Base-by-base conservation (phyloP, 2,329 filamentous ascomycete genomes). In the Trichoderma endophyticum region DNA sequence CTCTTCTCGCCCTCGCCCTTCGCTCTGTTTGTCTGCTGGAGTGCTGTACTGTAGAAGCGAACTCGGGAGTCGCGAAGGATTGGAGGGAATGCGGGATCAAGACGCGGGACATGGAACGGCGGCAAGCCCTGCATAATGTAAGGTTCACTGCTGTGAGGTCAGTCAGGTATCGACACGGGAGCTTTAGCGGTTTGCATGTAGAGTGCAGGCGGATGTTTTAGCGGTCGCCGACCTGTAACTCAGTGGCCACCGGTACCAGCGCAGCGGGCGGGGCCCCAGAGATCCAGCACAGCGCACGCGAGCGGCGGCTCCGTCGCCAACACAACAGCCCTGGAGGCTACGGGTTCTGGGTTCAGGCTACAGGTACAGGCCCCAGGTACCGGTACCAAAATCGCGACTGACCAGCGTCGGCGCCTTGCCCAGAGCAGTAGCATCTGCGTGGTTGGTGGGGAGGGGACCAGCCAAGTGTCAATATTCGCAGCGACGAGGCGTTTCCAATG, bases 401-500 rank as follows among this genome's bases (percentile, higher is more conserved):
- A 66, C 24, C 68, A 39, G 48, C 24, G 32, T 28, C 66, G 71
- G 71, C 65, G 66, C 66, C 71, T 70, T 72, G 66, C 66, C 71
- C 59, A 70, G 66, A 72, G 66, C 66, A 70, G 71, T 59, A 72
- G 59, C 71, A 70, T 36, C 65, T 54, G 71, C 71, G 71, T 72
- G 71, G 71, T 70, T 64, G 66, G 71, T 72, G 71, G 66, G 71
- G 70, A 57, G 36, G 15, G 51, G 30, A 14, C 64, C 43, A 21
- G 21, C 43, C 54, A 18, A 24, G 21, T 54, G 48, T 54, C 43
- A 34, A 26, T 64, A 54, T 8, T 64, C 51, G 62, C 18, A 32
- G 43, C 43, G 54, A 60, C 30, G 65, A 69, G 65, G 65, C 65
- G 65, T 28, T 59, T 59, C 56, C 24, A 30, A 60, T 48, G 65